A percentile compares a stretch with the other conserved stretches of the same genome.
Evolutionary conservation across 257 asterid genomes (phyloP).

Genomic region (Salvia rosmarinus): DNA sequence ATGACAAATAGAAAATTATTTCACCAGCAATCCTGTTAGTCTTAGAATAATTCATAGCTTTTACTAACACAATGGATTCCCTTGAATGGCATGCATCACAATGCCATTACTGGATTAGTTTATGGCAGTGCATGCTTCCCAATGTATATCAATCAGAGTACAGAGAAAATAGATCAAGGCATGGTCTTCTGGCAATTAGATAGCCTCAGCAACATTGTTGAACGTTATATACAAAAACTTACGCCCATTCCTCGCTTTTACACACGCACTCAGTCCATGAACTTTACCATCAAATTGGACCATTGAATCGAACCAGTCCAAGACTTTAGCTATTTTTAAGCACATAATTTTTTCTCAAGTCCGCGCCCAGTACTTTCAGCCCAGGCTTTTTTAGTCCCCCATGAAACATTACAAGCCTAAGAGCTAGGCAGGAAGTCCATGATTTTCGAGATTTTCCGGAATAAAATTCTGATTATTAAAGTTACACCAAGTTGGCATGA

Average conservation of each 20-base stretch:
- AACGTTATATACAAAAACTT: neutral
- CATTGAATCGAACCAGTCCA: conserved; percentile 1
- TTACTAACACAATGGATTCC: neutral
- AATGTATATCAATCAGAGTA: neutral
- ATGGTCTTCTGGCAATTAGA: neutral
- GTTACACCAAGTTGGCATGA: neutral
- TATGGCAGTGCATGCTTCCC: neutral
- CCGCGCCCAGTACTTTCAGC: neutral
- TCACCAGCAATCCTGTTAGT: neutral
- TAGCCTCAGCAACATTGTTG: neutral
- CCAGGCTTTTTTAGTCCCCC: neutral
- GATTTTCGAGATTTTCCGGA: neutral
- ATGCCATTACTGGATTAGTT: neutral
- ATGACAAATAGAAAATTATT: neutral
- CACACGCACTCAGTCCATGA: neutral
- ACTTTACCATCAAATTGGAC: conserved; percentile 1
- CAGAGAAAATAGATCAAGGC: neutral
- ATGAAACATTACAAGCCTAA: neutral
- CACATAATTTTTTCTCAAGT: neutral
- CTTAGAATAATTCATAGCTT: neutral
- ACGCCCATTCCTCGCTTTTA: neutral
- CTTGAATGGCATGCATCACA: neutral
- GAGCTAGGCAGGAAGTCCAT: neutral
- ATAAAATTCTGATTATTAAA: neutral
- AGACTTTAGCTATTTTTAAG: neutral